Base-by-base conservation (phyloP, 257 asterid species). In the Lantana camara region DNA sequence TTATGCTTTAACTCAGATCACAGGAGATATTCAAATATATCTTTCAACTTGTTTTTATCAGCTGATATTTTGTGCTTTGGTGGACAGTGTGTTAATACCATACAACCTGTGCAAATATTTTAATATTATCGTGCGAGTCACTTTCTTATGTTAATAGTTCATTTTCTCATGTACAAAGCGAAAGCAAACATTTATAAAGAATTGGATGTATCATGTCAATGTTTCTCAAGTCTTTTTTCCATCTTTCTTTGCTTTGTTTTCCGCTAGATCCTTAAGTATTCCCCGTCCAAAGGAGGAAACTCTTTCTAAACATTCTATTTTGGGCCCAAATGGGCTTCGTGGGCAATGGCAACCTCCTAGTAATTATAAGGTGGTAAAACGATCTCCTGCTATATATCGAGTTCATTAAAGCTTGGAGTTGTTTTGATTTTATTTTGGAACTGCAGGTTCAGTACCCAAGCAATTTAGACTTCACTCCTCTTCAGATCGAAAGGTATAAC, bases 371-470 rank as follows among this genome's bases (percentile, higher is more conserved):
- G 88, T 88, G 85, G 76, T 82, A 73, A 52, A 69, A 47, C 51
- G 46, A 13, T 71, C 66, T 17, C 69, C 17, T 59, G 37, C 40
- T 49, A 15, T 66, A 35, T 52, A 51, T 74, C 38, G 50, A 19
- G 45, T 71, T 51, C 48, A 17, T 57, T 34, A 7, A 44, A 37
- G 56, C 48, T 19, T 52, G 23, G 35, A 53, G 48, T 57, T 72
- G 9, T 64, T 63, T 54, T 54, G 35, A 61, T 63, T 71, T 76
- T 45, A 49, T 52, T 60, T 60, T 64, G 5, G 27, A 48, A 65
- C 69, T 85, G 85, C 89, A 93, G 98, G 91, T 93, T 64, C 83
- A 62, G 16, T 93, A 89, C 76, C 98, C 98, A 66, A 93, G 89
- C 75, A 77, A 78, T 75, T 64, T 79, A 60, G 95, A 87, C 71